These are phyloP conservation scores for Rhizopogon sp. DNA, from an alignment of 768 basidiomycete genomes.

Conservation along the genomic window DNA sequence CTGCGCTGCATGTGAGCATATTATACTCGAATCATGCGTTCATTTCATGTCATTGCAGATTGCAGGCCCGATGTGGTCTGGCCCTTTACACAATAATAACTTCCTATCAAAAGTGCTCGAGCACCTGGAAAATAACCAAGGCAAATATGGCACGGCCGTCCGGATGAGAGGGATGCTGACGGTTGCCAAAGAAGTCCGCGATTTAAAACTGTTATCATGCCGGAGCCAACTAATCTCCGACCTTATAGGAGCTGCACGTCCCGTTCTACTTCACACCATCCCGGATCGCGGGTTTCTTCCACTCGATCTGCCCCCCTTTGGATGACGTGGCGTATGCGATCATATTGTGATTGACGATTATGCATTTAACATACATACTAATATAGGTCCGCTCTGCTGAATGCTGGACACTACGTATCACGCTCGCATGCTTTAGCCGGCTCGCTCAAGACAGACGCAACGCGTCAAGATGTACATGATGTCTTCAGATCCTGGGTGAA, in stretches of 20 bases:
- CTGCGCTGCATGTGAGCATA: slow-evolving; percentile 60
- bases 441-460: slow-evolving; percentile 86
- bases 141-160: slow-evolving; percentile 68
- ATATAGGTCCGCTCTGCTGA: slow-evolving; percentile 78
- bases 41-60: slow-evolving; percentile 40
- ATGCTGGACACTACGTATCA: slow-evolving; percentile 80
- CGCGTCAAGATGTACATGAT: slow-evolving; percentile 68
- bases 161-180: slow-evolving; percentile 97
- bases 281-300: slow-evolving; percentile 76
- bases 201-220: slow-evolving; percentile 2
- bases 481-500: slow-evolving; percentile 85
- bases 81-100: slow-evolving; percentile 68
- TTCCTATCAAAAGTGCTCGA: slow-evolving; percentile 75
- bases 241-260: slow-evolving; percentile 58
- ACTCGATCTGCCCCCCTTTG: slow-evolving; percentile 72
- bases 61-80: slow-evolving; percentile 97
- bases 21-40: neutral
- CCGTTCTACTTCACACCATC: slow-evolving; percentile 90
- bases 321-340: slow-evolving; percentile 66
- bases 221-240: neutral
- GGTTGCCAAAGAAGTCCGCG: slow-evolving; percentile 77
- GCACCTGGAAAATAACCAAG: slow-evolving; percentile 59
- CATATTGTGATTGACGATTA: neutral
- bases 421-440: slow-evolving; percentile 89
- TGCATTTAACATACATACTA: neutral